Conservation (phyloP, 1,284 basidiomycete genomes). For the Trametes hirsuta region DNA sequence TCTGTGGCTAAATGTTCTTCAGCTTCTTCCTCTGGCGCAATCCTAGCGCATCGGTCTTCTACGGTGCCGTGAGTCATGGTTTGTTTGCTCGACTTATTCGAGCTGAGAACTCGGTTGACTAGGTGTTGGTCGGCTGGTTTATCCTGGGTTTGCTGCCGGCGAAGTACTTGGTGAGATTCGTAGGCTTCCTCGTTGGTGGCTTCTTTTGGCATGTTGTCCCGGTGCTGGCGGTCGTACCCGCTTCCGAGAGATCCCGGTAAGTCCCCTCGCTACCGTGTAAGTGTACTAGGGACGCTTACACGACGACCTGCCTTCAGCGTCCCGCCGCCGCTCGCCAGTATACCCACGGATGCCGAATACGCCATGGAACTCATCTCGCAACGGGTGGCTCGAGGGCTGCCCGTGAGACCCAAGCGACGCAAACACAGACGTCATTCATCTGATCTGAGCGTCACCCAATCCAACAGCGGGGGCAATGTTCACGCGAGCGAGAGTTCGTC, state of each 20-base stretch:
- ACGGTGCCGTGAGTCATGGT: constrained; percentile 45
- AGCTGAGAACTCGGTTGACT: not conserved
- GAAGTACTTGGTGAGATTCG: constrained; percentile 50
- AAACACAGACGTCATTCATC: constrained; percentile 6
- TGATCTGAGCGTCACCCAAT: not conserved
- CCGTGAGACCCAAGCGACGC: constrained; percentile 29
- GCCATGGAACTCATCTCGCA: constrained; percentile 70
- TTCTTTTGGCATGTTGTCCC: constrained; percentile 70
- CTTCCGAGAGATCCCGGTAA: constrained; percentile 49
- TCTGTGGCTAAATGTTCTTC: not conserved
- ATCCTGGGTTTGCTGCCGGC: constrained; percentile 51
- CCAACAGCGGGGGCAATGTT: constrained; percentile 1
- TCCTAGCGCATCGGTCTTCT: constrained; percentile 50
- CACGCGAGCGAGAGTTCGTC: constrained; percentile 10
- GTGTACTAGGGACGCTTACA: not conserved
- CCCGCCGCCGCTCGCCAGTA: constrained; percentile 50
- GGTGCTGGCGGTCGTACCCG: constrained; percentile 53
- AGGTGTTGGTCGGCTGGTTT: constrained; percentile 43
- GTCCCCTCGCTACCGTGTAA: constrained; percentile 12
- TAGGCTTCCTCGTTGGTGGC: constrained; percentile 50
- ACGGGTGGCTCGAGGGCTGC: constrained; percentile 57
- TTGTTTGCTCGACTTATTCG: not conserved
- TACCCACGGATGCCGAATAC: constrained; percentile 67
- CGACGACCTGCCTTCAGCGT: constrained; percentile 31
- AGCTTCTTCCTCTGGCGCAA: constrained; percentile 70